phyloP scores from a whole-genome alignment of 2,329 filamentous ascomycete genomes.

The Anthostomella pinea region DNA sequence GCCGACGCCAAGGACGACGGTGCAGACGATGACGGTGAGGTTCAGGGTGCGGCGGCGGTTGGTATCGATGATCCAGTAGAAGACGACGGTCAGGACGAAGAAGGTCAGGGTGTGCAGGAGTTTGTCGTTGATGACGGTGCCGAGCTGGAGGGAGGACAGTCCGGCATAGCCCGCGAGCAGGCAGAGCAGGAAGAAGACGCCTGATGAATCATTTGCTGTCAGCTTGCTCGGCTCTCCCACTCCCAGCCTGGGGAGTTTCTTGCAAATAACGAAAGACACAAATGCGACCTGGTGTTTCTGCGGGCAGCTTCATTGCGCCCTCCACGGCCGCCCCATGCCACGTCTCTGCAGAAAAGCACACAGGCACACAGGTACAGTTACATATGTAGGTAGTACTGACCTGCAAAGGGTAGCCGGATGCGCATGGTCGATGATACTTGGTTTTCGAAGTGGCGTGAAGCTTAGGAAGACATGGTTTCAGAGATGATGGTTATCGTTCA shows the following conservation, averaged over 20 bases:
- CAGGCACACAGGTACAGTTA: too few species aligned
- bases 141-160: slow-evolving; percentile 62
- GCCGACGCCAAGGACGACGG: slow-evolving; percentile 65
- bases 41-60: slow-evolving; percentile 81
- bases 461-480: slow-evolving; percentile 18
- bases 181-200: slow-evolving; percentile 66
- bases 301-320: too few species aligned
- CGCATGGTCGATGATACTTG: slow-evolving; percentile 55
- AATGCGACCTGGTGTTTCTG: too few species aligned
- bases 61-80: slow-evolving; percentile 98
- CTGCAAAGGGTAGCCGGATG: slow-evolving; percentile 84
- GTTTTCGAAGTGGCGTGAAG: slow-evolving; percentile 7
- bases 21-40: slow-evolving; percentile 78
- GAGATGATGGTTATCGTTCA: neutral
- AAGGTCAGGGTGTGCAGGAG: slow-evolving; percentile 83
- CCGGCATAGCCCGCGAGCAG: slow-evolving; percentile 76
- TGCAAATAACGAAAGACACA: too few species aligned
- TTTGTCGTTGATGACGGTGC: slow-evolving; percentile 76
- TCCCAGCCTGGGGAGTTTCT: too few species aligned
- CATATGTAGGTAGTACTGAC: slow-evolving; percentile 53
- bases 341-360: slow-evolving; percentile 2
- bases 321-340: too few species aligned
- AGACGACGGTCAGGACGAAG: slow-evolving; percentile 79
- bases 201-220: slow-evolving; percentile 41
- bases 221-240: too few species aligned